Percentiles rank a stretch among this genome's conserved stretches.
Evolutionary conservation across 805 yeast genomes (phyloP).

Genomic region (Lachancea lanzarotensis): DNA sequence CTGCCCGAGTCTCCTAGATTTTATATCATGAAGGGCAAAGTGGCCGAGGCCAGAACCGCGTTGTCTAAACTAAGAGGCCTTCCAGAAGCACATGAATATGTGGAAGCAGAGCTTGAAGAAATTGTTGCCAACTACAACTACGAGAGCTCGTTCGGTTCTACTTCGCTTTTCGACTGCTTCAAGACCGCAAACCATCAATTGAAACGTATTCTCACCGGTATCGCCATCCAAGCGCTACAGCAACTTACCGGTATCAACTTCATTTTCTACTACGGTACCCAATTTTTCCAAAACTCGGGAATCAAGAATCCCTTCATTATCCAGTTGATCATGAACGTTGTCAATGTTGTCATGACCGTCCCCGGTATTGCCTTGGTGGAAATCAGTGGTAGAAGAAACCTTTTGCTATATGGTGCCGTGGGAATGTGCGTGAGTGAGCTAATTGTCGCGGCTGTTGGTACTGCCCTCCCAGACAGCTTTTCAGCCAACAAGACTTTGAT

Average conservation of each 20-base stretch:
- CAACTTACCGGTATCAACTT: conserved; percentile 65
- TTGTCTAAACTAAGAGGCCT: conserved; percentile 54
- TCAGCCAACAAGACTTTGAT: conserved; percentile 16
- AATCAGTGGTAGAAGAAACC: conserved; percentile 47
- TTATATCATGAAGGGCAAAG: conserved; percentile 47
- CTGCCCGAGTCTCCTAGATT: conserved; percentile 77
- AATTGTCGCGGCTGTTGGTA: conserved; percentile 58
- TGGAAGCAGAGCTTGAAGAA: conserved; percentile 50
- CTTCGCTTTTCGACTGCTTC: conserved; percentile 59
- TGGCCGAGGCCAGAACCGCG: conserved; percentile 58
- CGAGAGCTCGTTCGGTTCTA: conserved; percentile 56
- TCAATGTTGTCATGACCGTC: conserved; percentile 55
- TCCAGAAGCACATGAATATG: conserved; percentile 45
- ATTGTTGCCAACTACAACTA: conserved; percentile 56
- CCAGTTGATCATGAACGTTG: conserved; percentile 53
- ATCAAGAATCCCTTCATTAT: conserved; percentile 53
- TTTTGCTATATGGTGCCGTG: conserved; percentile 43
- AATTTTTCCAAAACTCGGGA: conserved; percentile 58
- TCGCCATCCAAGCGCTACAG: conserved; percentile 55
- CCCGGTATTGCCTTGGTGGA: conserved; percentile 47
- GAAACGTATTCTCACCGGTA: conserved; percentile 44
- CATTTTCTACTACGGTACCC: conserved; percentile 63
- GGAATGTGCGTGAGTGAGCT: conserved; percentile 45
- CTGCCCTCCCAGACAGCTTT: conserved; percentile 36
- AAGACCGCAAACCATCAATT: conserved; percentile 48